Conservation (phyloP, 1,139 yeast species). For the Suhomyces ambrosiae region DNA sequence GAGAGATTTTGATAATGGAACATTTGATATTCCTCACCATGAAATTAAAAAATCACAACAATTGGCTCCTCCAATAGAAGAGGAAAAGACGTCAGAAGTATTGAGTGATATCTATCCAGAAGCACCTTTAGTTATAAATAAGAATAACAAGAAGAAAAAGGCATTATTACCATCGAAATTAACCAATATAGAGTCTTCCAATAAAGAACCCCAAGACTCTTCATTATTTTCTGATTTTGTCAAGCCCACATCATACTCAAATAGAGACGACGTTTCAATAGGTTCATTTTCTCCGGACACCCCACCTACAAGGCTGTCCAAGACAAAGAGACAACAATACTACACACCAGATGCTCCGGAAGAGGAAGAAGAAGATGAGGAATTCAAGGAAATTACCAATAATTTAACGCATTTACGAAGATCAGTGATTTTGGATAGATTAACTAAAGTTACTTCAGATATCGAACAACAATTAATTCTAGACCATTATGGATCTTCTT, state of each 20-base stretch:
- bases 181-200: neutral
- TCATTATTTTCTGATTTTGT: slow-evolving; percentile 7
- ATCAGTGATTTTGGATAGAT: slow-evolving; percentile 42
- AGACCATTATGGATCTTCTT: slow-evolving; percentile 23
- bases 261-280: slow-evolving; percentile 27
- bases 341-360: slow-evolving; percentile 13
- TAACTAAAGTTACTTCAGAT: slow-evolving; percentile 45
- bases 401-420: slow-evolving; percentile 28
- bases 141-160: slow-evolving; percentile 26
- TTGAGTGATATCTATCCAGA: slow-evolving; percentile 48
- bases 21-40: slow-evolving; percentile 25
- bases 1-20: slow-evolving; percentile 24
- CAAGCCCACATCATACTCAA: slow-evolving; percentile 8
- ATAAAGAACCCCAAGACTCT: neutral
- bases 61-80: slow-evolving; percentile 14
- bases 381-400: slow-evolving; percentile 14
- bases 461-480: slow-evolving; percentile 36
- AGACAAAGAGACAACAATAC: slow-evolving; percentile 4
- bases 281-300: slow-evolving; percentile 44
- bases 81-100: slow-evolving; percentile 38
- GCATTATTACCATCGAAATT: slow-evolving; percentile 17
- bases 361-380: slow-evolving; percentile 16
- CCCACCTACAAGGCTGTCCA: slow-evolving; percentile 23
- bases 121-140: slow-evolving; percentile 42
- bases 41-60: slow-evolving; percentile 17